Conservation (phyloP, 805 yeast species). For the Metschnikowia reukaufii region DNA sequence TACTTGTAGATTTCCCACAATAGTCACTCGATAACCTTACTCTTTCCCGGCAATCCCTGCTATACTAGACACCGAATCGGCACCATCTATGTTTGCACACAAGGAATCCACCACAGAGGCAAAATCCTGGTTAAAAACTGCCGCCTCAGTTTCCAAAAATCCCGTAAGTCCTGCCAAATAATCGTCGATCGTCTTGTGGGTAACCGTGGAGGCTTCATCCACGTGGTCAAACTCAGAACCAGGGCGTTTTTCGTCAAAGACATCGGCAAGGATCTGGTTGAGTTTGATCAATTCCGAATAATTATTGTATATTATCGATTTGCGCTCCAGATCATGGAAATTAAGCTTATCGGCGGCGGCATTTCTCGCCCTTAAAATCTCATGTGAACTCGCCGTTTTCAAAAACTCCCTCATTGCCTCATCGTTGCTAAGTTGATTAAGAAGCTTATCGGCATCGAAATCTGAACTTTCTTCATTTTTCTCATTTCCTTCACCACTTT, state of each 20-base stretch:
- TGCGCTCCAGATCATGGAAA: conserved; percentile 58
- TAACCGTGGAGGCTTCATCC: conserved; percentile 2
- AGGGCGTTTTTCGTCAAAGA: conserved; percentile 7
- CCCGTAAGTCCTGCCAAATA: conserved; percentile 10
- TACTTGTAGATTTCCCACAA: no score
- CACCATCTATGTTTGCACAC: conserved; percentile 6
- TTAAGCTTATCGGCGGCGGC: conserved; percentile 42
- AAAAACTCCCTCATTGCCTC: conserved; percentile 11
- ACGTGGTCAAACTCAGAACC: conserved; percentile 5
- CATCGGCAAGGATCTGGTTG: conserved; percentile 48
- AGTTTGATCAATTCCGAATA: conserved; percentile 71
- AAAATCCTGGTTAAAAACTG: conserved; percentile 20
- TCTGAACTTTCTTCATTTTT: neutral
- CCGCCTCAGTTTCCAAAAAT: conserved; percentile 13
- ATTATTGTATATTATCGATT: conserved; percentile 71
- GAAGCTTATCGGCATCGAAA: neutral
- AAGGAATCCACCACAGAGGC: conserved; percentile 12
- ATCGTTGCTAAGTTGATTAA: conserved; percentile 8
- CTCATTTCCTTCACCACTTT: neutral
- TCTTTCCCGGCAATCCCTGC: conserved; percentile 10
- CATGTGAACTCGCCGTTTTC: conserved; percentile 10
- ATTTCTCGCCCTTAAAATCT: conserved; percentile 18
- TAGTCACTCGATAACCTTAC: neutral
- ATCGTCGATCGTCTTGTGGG: conserved; percentile 12
- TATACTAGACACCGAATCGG: conserved; percentile 17